These are phyloP conservation scores for Clonostachys sp. DNA, from an alignment of 2,329 filamentous ascomycete species.

Conservation along the genomic window DNA sequence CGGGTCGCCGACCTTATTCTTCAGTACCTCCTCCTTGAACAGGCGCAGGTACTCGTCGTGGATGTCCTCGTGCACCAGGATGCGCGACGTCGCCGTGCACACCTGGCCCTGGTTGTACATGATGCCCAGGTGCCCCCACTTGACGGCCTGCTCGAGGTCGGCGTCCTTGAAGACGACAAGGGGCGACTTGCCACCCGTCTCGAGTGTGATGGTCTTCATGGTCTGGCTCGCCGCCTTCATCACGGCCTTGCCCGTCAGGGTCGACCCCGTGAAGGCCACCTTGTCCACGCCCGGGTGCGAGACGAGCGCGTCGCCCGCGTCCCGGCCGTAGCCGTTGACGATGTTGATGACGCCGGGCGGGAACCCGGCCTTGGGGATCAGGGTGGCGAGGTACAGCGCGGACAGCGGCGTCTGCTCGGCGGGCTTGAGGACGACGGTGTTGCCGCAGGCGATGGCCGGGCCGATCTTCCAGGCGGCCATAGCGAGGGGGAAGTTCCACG, in stretches of 20 bases:
- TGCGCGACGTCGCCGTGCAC: conserved; percentile 50
- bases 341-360: conserved; percentile 70
- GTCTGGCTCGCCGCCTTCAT: conserved; percentile 61
- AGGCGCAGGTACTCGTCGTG: conserved; percentile 52
- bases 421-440: conserved; percentile 55
- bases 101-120: conserved; percentile 51
- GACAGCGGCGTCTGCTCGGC: conserved; percentile 58
- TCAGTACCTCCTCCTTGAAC: conserved; percentile 53
- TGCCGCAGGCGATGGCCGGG: conserved; percentile 56
- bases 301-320: conserved; percentile 60
- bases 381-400: conserved; percentile 52
- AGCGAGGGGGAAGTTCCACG: conserved; percentile 67
- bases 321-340: conserved; percentile 60
- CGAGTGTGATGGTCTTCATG: conserved; percentile 53
- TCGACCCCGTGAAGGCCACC: conserved; percentile 69
- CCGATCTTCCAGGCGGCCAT: conserved; percentile 73
- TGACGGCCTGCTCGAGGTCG: conserved; percentile 58
- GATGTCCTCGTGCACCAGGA: conserved; percentile 49
- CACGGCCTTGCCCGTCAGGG: conserved; percentile 59
- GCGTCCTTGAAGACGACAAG: conserved; percentile 55
- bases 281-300: conserved; percentile 63
- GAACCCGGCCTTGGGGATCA: conserved; percentile 67
- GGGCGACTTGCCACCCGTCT: conserved; percentile 56
- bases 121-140: conserved; percentile 30
- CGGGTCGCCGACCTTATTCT: conserved; percentile 20